phyloP scores from a whole-genome alignment of 2,329 filamentous ascomycete species.

The Verticillium nonalfalfae region DNA sequence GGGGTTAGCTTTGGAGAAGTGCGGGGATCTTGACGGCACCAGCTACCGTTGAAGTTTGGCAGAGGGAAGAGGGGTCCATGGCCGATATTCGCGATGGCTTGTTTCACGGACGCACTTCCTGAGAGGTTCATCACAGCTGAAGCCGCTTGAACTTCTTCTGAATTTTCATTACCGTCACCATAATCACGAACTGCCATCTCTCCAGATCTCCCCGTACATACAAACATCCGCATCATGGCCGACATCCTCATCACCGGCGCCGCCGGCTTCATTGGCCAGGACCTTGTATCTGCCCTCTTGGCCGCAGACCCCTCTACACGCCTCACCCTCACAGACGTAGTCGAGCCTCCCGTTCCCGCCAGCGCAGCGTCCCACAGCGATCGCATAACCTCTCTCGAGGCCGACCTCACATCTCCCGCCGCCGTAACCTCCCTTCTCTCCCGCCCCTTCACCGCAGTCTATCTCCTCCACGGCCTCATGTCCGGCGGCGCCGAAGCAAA shows the following conservation, averaged over 20 bases:
- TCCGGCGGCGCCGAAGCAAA: constrained; percentile 47
- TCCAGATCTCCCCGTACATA: too few species aligned
- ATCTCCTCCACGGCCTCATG: constrained; percentile 49
- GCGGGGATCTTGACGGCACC: background rate
- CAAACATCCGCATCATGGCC: background rate
- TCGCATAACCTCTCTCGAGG: constrained; percentile 17
- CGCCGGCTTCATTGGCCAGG: constrained; percentile 59
- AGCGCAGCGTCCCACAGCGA: constrained; percentile 5
- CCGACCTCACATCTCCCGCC: constrained; percentile 24
- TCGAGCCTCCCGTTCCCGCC: constrained; percentile 42
- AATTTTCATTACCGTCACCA: too few species aligned
- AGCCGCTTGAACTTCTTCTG: too few species aligned
- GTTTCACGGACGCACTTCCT: too few species aligned
- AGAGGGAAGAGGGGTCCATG: background rate
- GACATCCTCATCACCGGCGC: constrained; percentile 55
- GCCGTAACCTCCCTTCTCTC: constrained; percentile 21
- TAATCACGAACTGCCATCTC: too few species aligned
- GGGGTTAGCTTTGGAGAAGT: background rate
- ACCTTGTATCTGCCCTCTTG: constrained; percentile 49
- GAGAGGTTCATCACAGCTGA: too few species aligned
- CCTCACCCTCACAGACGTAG: constrained; percentile 51
- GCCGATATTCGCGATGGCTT: background rate
- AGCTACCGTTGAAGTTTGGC: background rate
- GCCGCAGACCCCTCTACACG: constrained; percentile 19
- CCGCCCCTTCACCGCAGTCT: constrained; percentile 3